Percentiles rank a stretch among this genome's conserved stretches.
Evolutionary conservation across 2,329 filamentous ascomycete genomes (phyloP).

Genomic region (Tympanopsis confertula): DNA sequence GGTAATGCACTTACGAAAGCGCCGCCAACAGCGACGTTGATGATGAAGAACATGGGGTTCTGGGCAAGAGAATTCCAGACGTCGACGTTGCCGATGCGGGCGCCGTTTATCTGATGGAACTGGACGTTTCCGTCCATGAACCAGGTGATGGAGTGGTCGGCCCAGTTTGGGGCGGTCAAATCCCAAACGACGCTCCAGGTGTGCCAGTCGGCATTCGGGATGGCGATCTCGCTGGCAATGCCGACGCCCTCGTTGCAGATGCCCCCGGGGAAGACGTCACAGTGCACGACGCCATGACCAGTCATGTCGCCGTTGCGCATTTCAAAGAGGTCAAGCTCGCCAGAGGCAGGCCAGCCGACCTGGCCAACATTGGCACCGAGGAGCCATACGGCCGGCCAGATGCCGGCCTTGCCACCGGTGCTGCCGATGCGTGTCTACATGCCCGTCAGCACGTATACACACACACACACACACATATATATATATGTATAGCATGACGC

Average conservation of each 20-base stretch:
- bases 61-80: conserved; percentile 3
- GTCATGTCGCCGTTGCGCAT: conserved; percentile 2
- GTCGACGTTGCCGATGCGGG: conserved; percentile 2
- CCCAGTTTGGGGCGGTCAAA: conserved; percentile 1
- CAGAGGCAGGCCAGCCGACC: conserved; percentile 4
- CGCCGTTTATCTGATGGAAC: conserved; percentile 4
- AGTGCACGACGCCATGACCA: conserved; percentile 1
- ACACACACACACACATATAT: too few species aligned
- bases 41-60: conserved; percentile 4
- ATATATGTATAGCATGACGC: too few species aligned
- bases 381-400: conserved; percentile 7
- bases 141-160: conserved; percentile 4
- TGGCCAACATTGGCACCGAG: conserved; percentile 2
- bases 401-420: conserved; percentile 1
- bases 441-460: too few species aligned
- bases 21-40: conserved; percentile 6
- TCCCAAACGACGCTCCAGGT: conserved; percentile 4
- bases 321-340: conserved; percentile 4
- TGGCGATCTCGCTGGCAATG: not conserved
- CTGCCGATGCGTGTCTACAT: not conserved
- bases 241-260: not conserved
- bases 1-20: not conserved
- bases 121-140: conserved; percentile 5
- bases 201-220: conserved; percentile 3
- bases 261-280: conserved; percentile 1